Base-by-base conservation (phyloP, 148 eudicot genomes). In the Euryodendron excelsum region DNA sequence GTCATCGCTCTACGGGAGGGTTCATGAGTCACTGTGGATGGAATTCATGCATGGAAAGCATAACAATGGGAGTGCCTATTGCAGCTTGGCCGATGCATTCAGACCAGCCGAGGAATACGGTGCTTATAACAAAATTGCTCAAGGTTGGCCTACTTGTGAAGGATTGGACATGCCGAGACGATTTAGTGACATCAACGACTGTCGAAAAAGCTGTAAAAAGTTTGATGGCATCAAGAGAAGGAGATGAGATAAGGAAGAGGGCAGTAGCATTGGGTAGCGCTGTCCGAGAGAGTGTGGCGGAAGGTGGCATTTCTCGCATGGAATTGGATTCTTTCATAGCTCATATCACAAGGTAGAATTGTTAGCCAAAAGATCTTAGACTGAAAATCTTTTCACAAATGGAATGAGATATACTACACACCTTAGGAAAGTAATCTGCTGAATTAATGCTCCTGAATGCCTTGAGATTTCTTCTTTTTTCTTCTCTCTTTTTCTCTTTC, bases 81-180 rank as follows among this genome's bases (percentile, higher is more conserved):
- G 69, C 69, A 39, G 74, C 80, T 15, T 78, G 80, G 80, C 80
- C 80, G 2, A 69, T 78, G 80, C 80, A 78, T 44, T 78, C 74
- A 9, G 80, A 78, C 55, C 80, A 78, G 61, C 80, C 80, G 21
- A 78, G 80, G 55, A 78, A 78, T 44, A 69, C 74, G 4, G 60
- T 78, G 34, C 74, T 78, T 21, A 18, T 78, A 8, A 45, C 81
- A 8, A 71, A 71, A 28, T 2, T 78, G 28, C 76, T 78, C 3
- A 31, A 55, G 28, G 9, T 70, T 44, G 81, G 81, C 1, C 10
- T 78, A 1, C 36, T 71, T n/a, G 69, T 78, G 21, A 71, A 21
- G 41, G 65, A 52, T 34, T 78, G 81, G 81, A 50, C 25, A 6
- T 1, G 23, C 3, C 20, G 76, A 33, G 56, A 78, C 25, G 76